Percentiles rank a stretch among this genome's conserved stretches.
phyloP scores from a whole-genome alignment of 2,329 filamentous ascomycete species.

The Aspergillus niger region DNA sequence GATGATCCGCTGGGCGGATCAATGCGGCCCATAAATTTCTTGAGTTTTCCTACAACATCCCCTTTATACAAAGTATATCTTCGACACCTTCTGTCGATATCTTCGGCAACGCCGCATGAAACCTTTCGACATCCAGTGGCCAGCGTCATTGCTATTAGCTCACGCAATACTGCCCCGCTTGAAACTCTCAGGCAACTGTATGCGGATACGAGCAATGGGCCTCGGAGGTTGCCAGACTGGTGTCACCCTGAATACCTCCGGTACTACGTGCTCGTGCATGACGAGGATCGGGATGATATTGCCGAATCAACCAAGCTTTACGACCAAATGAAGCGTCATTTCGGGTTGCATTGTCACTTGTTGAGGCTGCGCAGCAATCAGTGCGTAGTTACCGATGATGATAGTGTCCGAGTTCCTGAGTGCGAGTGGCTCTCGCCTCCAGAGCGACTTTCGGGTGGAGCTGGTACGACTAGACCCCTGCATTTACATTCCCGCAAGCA shows the following conservation, averaged over 20 bases:
- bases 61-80: constrained; percentile 86
- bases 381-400: constrained; percentile 86
- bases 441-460: constrained; percentile 74
- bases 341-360: constrained; percentile 92
- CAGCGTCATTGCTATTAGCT: constrained; percentile 92
- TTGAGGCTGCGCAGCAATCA: constrained; percentile 81
- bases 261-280: constrained; percentile 95
- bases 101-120: constrained; percentile 80
- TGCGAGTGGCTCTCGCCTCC: constrained; percentile 87
- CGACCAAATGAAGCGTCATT: constrained; percentile 99
- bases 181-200: constrained; percentile 85
- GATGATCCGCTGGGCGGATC: constrained; percentile 55
- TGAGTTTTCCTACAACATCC: constrained; percentile 55
- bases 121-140: constrained; percentile 94
- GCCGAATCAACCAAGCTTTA: constrained; percentile 85
- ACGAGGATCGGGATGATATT: constrained; percentile 94
- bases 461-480: constrained; percentile 46
- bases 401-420: constrained; percentile 76
- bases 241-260: constrained; percentile 88
- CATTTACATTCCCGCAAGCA: not conserved
- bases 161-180: constrained; percentile 77
- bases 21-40: constrained; percentile 33
- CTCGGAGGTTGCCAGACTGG: constrained; percentile 75
- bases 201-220: constrained; percentile 76
- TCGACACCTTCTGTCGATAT: constrained; percentile 75